Evolutionary conservation across 345 rosid species (phyloP), one percentile per base, ranked within the genome.

Genomic region (Lenwebbia sp.): DNA sequence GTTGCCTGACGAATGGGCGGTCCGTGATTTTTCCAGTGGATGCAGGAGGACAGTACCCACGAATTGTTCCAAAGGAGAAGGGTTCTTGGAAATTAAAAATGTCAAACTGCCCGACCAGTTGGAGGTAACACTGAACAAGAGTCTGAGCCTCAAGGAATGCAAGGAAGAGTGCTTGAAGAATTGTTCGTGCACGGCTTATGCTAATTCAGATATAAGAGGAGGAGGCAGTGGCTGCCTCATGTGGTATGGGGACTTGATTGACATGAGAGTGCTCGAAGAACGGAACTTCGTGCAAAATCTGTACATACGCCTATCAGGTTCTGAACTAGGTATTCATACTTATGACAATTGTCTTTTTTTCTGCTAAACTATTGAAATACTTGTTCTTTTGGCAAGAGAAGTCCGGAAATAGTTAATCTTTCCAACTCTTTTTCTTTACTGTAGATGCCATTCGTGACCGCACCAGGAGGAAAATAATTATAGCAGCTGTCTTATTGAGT

Each of bases 141-240:
- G 57, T 53, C 85, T 89, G 85, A 60, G 51, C 86, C 90, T 86
- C 5, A 44, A 47, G 25, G 87, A 89, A 53, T 90, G 92, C 51
- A 15, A 55, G 85, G 53, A 62, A 21, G 33, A 50, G 84, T 88
- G 92, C 82, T 84, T 65, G 19, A 84, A 50, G 25, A 91, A 89
- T 62, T 90, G 90, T 47, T 87, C 87, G 21, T 91, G 91, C 47
- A 85, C 51, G 2, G 93, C 90, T 37, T 92, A 85, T 84, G 60
- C 90, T 5, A 83, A 85, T 62, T 30, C 84, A 14, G 75, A 62
- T 17, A 15, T 28, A 21, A 62, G 75, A 44, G 47, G 47, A 62
- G 86, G 85, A 75, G 93, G 94, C 10, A 86, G 62, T 17, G 91
- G 91, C 52, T 91, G 94, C 40, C 51, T 88, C 81, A 83, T 87